Conservation (phyloP, 306 rosid species). For the Prunus kanzakura region DNA sequence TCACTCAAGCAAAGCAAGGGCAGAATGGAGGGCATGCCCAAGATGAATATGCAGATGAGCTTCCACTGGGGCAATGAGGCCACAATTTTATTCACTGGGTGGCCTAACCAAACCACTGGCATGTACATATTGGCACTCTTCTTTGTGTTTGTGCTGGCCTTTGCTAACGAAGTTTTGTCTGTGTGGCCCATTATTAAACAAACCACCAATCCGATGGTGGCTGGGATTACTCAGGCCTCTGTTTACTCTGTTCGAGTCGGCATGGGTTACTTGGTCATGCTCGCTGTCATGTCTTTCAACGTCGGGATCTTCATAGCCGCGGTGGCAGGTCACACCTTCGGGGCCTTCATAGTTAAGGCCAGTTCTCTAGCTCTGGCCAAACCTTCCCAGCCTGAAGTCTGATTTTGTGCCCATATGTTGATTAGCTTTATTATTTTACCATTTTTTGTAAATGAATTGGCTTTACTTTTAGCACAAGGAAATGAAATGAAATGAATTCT, state of each 20-base stretch:
- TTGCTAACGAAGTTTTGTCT: constrained; percentile 41
- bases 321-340: constrained; percentile 57
- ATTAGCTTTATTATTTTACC: neutral
- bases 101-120: constrained; percentile 57
- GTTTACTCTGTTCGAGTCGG: constrained; percentile 37
- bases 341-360: constrained; percentile 46
- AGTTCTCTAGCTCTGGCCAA: constrained; percentile 31
- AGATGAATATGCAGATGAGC: constrained; percentile 43
- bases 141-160: constrained; percentile 48
- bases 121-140: constrained; percentile 58
- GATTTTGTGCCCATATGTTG: neutral
- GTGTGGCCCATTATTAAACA: constrained; percentile 28
- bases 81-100: constrained; percentile 45
- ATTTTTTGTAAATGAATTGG: neutral
- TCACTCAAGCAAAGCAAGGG: neutral
- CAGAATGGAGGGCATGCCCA: neutral
- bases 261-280: constrained; percentile 63
- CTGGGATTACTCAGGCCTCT: constrained; percentile 26
- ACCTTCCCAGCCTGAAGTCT: constrained; percentile 21
- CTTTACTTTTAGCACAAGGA: neutral
- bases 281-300: constrained; percentile 75
- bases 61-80: constrained; percentile 74
- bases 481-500: no score
- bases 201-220: constrained; percentile 4
- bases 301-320: constrained; percentile 65